Base-by-base conservation (phyloP, 371 early-diverging fungal species). In the Lichtheimia ramosa region DNA sequence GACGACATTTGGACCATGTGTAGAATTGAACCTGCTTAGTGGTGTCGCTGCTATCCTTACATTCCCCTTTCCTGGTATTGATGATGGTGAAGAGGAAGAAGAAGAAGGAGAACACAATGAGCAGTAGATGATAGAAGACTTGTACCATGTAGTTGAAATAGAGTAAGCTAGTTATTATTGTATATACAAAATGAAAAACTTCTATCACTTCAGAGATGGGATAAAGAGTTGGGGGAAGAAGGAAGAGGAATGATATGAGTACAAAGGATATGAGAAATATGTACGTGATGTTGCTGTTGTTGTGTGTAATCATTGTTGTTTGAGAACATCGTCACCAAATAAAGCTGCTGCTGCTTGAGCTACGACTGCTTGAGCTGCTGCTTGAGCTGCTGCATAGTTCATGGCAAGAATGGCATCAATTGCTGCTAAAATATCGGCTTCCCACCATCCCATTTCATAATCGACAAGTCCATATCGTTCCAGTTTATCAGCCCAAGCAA, bases 41-140 rank as follows among this genome's bases (percentile, higher is more conserved):
- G 99, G 99, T 40, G 90, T 97, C 3, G 99, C 99, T 0, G 96
- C 96, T 4, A 93, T 95, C 27, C 81, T 97, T 27, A 91, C 83
- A 48, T 98, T 89, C 51, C 93, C 93, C 16, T 51, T 86, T 41
- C 87, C 87, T 13, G 87, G 87, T 48, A 74, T 89, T 46, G 89
- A 89, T 6, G 79, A 82, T 6, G 78, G 81, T 8, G 82, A 81
- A n/a, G 80, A 81, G 1, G 70, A 75, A n/a, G 77, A 77, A 23
- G 64, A 66, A 12, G 64, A 59, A n/a, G 57, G 28, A 20, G 58
- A 62, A 4, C 55, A 65, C 8, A 50, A 28, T 53, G 48, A 42
- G 25, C 39, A n/a, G 43, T n/a, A 58, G 43, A 56, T 56, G 51
- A 63, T 21, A 15, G 27, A 57, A 43, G 25, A 42, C 27, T 43